Evolutionary conservation across 495 filamentous ascomycete species (phyloP).

Genomic region (Penicillium flavigenum): DNA sequence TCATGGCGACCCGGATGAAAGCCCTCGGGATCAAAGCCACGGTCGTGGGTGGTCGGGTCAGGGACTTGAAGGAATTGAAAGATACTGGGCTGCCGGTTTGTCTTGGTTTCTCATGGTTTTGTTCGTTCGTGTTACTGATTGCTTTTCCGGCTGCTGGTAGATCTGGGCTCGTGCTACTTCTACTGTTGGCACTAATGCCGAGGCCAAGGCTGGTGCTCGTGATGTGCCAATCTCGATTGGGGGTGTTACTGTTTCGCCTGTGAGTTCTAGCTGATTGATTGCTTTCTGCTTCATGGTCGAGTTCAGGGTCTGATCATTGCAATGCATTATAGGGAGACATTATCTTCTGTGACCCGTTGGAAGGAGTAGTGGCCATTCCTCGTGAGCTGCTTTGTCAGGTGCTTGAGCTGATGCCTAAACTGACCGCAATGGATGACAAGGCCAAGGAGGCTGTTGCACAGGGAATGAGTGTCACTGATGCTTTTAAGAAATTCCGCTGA

Average conservation of each 20-base stretch:
- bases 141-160: slow-evolving; percentile 20
- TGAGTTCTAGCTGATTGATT: slow-evolving; percentile 25
- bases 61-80: slow-evolving; percentile 58
- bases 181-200: slow-evolving; percentile 59
- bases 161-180: slow-evolving; percentile 58
- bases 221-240: slow-evolving; percentile 53
- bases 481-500: slow-evolving; percentile 49
- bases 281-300: neutral
- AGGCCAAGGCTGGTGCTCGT: slow-evolving; percentile 55
- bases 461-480: slow-evolving; percentile 57
- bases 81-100: slow-evolving; percentile 50
- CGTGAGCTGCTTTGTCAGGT: slow-evolving; percentile 48
- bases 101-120: slow-evolving; percentile 7
- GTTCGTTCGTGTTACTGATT: neutral
- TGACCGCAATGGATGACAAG: slow-evolving; percentile 59
- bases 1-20: slow-evolving; percentile 65
- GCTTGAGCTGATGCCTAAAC: slow-evolving; percentile 51
- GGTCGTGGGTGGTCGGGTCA: slow-evolving; percentile 59
- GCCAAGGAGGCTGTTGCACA: slow-evolving; percentile 58
- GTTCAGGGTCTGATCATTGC: neutral
- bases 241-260: slow-evolving; percentile 49
- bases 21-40: slow-evolving; percentile 52
- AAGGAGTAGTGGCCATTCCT: slow-evolving; percentile 65
- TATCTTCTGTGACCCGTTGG: slow-evolving; percentile 58
- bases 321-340: slow-evolving; percentile 54